Percentiles rank a stretch among this genome's conserved stretches.
These are phyloP conservation scores for Melampsora medusae DNA, from an alignment of 1,284 basidiomycete genomes.

Conservation along the genomic window DNA sequence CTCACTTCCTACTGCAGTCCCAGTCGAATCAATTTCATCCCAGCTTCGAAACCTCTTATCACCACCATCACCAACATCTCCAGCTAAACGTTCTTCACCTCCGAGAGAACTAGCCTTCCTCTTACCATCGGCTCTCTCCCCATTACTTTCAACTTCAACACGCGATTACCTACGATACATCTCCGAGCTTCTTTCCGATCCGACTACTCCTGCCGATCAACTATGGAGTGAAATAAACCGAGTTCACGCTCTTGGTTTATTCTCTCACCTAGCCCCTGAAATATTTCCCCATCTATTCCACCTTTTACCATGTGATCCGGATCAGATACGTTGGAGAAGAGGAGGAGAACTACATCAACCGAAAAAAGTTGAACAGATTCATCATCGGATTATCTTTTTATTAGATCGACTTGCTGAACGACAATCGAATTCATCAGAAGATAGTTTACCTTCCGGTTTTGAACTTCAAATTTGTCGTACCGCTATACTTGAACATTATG, in stretches of 20 bases:
- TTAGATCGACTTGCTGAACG: slow-evolving; percentile 41
- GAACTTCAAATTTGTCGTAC: slow-evolving; percentile 9
- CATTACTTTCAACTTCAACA: neutral
- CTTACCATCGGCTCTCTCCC: neutral
- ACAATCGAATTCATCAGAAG: neutral
- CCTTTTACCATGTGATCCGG: neutral
- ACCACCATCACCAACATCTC: neutral
- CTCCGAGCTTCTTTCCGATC: neutral
- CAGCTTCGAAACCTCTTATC: neutral
- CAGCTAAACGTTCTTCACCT: neutral
- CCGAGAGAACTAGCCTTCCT: neutral
- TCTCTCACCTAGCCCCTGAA: slow-evolving; percentile 3
- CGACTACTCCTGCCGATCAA: neutral
- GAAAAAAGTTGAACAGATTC: slow-evolving; percentile 8
- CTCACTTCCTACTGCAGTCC: neutral
- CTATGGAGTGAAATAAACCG: neutral
- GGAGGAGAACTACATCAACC: neutral
- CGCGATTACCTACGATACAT: neutral
- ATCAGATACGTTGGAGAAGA: neutral
- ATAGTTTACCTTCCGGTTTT: neutral
- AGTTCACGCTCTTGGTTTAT: slow-evolving; percentile 2
- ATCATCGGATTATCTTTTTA: slow-evolving; percentile 38
- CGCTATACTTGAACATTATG: slow-evolving; percentile 18
- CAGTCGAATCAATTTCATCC: neutral
- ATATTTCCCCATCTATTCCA: neutral